A percentile compares a stretch with the other conserved stretches of the same genome.
These are phyloP conservation scores for Pyrus betulifolia DNA, from an alignment of 306 rosid species.

Conservation along the genomic window DNA sequence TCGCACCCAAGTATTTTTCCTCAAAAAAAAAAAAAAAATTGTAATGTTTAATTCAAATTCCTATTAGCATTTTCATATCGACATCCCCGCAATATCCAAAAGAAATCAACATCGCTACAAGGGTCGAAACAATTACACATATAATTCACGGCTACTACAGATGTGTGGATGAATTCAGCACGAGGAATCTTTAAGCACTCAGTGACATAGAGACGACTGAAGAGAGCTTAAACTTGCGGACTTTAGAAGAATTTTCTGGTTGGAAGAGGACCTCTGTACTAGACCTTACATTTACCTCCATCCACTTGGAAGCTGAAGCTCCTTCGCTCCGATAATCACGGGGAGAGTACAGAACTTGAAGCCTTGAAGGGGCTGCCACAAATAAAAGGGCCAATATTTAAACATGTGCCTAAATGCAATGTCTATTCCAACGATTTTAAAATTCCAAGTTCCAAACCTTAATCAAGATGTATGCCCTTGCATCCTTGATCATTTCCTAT, in stretches of 20 bases:
- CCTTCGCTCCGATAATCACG: conserved; percentile 78
- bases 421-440: not conserved
- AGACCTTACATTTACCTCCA: conserved; percentile 66
- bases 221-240: conserved; percentile 65
- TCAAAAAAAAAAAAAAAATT: too few relatives aligned
- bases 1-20: not conserved
- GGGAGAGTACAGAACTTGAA: conserved; percentile 58
- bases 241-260: conserved; percentile 45
- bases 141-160: not conserved
- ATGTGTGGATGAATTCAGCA: not conserved
- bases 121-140: not conserved
- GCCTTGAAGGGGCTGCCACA: conserved; percentile 72
- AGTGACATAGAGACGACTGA: conserved; percentile 62
- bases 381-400: not conserved
- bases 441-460: not conserved
- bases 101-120: not conserved
- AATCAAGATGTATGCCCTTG: not conserved
- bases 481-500: not conserved
- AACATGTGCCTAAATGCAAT: not conserved
- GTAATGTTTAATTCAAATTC: too few relatives aligned
- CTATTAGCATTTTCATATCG: not conserved
- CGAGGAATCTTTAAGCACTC: conserved; percentile 45
- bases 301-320: conserved; percentile 56
- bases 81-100: not conserved
- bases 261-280: conserved; percentile 71